Conservation (phyloP, 2,329 filamentous ascomycete species). For the Rutstroemia sydowiana region DNA sequence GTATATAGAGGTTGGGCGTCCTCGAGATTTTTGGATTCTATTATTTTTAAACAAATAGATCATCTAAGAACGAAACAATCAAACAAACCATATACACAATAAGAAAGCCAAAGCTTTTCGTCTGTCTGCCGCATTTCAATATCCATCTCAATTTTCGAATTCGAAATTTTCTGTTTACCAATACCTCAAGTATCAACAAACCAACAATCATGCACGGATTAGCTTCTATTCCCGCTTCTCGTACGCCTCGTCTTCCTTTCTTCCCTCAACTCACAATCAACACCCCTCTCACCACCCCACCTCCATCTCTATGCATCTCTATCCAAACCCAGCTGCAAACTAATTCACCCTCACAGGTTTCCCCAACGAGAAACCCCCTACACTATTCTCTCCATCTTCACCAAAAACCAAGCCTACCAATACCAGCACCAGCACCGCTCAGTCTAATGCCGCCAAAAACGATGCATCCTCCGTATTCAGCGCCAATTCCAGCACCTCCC, state of each 20-base stretch:
- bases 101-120: too few relatives aligned
- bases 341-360: constrained; percentile 9
- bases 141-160: too few relatives aligned
- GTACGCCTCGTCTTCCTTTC: neutral
- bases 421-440: neutral
- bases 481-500: constrained; percentile 20
- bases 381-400: constrained; percentile 22
- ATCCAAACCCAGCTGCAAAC: constrained; percentile 2
- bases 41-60: too few relatives aligned
- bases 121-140: too few relatives aligned
- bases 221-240: neutral
- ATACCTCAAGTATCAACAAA: too few relatives aligned
- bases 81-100: too few relatives aligned
- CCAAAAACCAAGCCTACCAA: constrained; percentile 11
- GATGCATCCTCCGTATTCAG: constrained; percentile 22
- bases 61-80: too few relatives aligned
- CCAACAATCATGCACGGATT: neutral
- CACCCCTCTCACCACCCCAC: neutral
- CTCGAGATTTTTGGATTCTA: too few relatives aligned
- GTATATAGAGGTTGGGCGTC: too few relatives aligned
- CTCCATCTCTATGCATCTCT: neutral
- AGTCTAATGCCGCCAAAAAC: constrained; percentile 8
- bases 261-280: constrained; percentile 3
- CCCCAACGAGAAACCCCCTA: constrained; percentile 20
- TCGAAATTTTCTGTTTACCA: too few relatives aligned